Conservation (phyloP, 805 yeast genomes). For the Monosporozyma aerobia region DNA sequence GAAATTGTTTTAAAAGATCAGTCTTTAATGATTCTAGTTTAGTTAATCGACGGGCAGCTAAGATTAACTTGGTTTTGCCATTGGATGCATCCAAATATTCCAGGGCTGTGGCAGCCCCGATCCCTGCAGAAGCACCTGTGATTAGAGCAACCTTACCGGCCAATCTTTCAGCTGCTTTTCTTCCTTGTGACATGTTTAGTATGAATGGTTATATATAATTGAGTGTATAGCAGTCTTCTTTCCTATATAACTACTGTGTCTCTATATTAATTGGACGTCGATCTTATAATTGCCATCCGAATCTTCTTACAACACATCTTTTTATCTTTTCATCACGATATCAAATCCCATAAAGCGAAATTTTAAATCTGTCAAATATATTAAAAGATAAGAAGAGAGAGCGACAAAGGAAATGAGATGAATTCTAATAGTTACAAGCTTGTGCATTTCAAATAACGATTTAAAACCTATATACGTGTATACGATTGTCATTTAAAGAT, state of each 20-base stretch:
- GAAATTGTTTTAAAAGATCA: conserved; percentile 40
- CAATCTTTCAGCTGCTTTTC: conserved; percentile 69
- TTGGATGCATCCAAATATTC: conserved; percentile 72
- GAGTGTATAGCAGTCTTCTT: neutral
- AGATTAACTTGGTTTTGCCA: conserved; percentile 60
- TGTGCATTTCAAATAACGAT: neutral
- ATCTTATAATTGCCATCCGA: neutral
- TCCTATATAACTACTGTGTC: neutral
- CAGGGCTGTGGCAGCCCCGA: conserved; percentile 84
- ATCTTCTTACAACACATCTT: neutral
- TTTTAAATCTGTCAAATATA: neutral
- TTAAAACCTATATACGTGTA: neutral
- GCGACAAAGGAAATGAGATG: neutral
- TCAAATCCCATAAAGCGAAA: neutral
- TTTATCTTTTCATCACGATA: neutral
- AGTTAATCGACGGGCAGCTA: conserved; percentile 71
- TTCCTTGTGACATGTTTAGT: conserved; percentile 51
- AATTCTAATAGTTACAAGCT: neutral
- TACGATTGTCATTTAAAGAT: neutral
- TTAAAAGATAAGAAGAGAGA: neutral
- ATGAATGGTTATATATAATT: neutral
- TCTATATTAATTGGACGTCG: neutral
- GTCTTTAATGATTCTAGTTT: conserved; percentile 42
- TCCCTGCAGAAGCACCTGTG: conserved; percentile 97
- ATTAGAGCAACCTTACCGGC: conserved; percentile 71